Conservation (phyloP, 2,329 filamentous ascomycete species). For the Tothia fuscella region DNA sequence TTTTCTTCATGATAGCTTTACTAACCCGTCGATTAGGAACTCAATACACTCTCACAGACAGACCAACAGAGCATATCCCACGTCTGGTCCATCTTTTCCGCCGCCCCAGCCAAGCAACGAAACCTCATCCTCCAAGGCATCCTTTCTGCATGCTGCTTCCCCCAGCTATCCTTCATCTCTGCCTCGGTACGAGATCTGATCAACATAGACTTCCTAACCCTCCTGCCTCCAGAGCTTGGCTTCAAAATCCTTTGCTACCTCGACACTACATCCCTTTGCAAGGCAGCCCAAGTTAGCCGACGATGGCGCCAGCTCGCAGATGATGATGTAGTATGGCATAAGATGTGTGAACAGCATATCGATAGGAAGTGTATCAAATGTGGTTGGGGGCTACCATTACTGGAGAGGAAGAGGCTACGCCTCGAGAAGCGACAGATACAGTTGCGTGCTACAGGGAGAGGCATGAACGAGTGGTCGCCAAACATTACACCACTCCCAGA, state of each 20-base stretch:
- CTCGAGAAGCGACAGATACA: slow-evolving; percentile 57
- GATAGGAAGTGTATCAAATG: slow-evolving; percentile 90
- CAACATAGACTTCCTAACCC: slow-evolving; percentile 90
- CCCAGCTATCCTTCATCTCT: slow-evolving; percentile 86
- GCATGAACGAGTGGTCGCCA: slow-evolving; percentile 42
- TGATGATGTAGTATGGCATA: slow-evolving; percentile 94
- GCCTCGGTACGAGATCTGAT: slow-evolving; percentile 86
- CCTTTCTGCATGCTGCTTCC: slow-evolving; percentile 93
- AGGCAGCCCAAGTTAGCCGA: slow-evolving; percentile 85
- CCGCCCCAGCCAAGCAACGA: slow-evolving; percentile 83
- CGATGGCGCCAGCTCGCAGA: slow-evolving; percentile 86
- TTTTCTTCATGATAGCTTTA: slow-evolving; percentile 4
- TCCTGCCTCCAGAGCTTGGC: slow-evolving; percentile 78
- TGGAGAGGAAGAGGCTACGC: slow-evolving; percentile 78
- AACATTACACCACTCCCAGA: slow-evolving; percentile 38
- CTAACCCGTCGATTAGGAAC: slow-evolving; percentile 42
- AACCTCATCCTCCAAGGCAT: slow-evolving; percentile 96
- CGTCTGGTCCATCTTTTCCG: slow-evolving; percentile 96
- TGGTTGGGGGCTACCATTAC: slow-evolving; percentile 81
- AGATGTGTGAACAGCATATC: slow-evolving; percentile 96
- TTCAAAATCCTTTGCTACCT: slow-evolving; percentile 90
- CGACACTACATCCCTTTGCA: slow-evolving; percentile 88
- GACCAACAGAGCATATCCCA: slow-evolving; percentile 95
- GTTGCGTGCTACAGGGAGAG: slow-evolving; percentile 46
- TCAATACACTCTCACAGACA: slow-evolving; percentile 66